Base-by-base conservation (phyloP, 495 filamentous ascomycete species). In the Neohortaea acidophila region DNA sequence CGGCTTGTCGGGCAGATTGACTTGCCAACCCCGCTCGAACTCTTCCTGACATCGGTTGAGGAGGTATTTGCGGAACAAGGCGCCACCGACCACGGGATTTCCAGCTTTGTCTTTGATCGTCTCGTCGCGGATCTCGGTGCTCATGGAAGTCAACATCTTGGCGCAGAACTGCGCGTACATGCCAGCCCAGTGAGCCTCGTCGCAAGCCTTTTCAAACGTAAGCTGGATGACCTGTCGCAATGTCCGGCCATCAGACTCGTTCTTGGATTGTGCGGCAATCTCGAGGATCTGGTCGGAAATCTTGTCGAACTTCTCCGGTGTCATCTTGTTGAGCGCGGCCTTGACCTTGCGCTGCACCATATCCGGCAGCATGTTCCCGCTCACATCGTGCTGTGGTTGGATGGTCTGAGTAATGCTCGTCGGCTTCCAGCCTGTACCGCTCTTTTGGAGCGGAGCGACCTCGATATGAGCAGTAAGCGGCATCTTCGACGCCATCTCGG, bases 131-230 rank as follows among this genome's bases (percentile, higher is more conserved):
- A 99, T 93, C 17, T 94, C 86, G 5, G 78, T 59, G 62, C 84
- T 93, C 86, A 96, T 96, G 31, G 71, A 82, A 56, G 87, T 79
- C 33, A 96, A 66, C 89, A 99, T 99, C 37, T 78, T 73, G 68
- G 89, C 84, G 68, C 84, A 93, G 73, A 99, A 99, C 60, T 84
- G 91, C 53, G 89, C 91, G 55, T 96, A 96, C 84, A 96, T 97
- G 13, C 81, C 81, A 22, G 89, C 86, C 91, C 91, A 99, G 61
- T 94, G 87, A 46, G 86, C 84, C 59, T 99, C 89, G 58, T 99
- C 89, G 20, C 84, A 93, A 48, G 89, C 89, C 66, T 99, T 99
- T 66, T 96, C 89, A 53, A 99, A 99, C 2, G 85, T 93, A 38
- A 99, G 79, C 55, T 94, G 85, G 51, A 99, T 99, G 55, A 96